phyloP scores from a whole-genome alignment of 2,329 filamentous ascomycete species.

The Apiospora sp. region DNA sequence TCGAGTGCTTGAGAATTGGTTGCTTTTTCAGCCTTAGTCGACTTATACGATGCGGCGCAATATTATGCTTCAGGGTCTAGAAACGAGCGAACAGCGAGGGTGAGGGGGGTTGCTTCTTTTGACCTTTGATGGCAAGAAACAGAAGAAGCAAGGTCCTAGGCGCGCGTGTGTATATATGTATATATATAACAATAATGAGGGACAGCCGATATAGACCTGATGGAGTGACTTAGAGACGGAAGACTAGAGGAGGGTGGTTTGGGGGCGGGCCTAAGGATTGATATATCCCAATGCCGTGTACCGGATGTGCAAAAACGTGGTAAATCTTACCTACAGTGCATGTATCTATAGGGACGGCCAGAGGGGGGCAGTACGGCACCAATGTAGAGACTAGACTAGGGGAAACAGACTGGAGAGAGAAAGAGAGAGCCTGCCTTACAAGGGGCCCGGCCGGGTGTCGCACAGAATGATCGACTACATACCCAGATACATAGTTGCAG shows the following conservation, averaged over 20 bases:
- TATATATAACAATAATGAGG: conserved; percentile 11
- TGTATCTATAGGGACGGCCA: conserved; percentile 28
- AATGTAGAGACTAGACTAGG: background rate
- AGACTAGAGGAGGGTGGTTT: conserved; percentile 33
- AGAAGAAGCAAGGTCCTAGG: conserved; percentile 22
- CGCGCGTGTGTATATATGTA: conserved; percentile 5
- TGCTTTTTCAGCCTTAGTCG: conserved; percentile 25
- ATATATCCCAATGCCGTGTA: conserved; percentile 33
- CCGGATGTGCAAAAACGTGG: conserved; percentile 21
- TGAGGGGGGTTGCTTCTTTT: conserved; percentile 1
- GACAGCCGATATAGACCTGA: conserved; percentile 26
- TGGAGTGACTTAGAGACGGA: conserved; percentile 33
- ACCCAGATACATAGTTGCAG: background rate
- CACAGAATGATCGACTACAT: conserved; percentile 19
- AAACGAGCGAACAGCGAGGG: conserved; percentile 18
- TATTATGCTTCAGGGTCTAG: background rate
- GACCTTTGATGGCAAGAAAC: conserved; percentile 1
- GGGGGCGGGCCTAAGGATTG: conserved; percentile 35
- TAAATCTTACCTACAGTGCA: conserved; percentile 3
- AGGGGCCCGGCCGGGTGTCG: conserved; percentile 25
- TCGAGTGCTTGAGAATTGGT: conserved; percentile 18
- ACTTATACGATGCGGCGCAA: conserved; percentile 26
- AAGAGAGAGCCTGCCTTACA: conserved; percentile 14
- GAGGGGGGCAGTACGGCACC: conserved; percentile 26
- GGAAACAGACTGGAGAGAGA: background rate